Evolutionary conservation across 2,329 filamentous ascomycete genomes (phyloP).

Genomic region (Aspergillus novofumigatus): DNA sequence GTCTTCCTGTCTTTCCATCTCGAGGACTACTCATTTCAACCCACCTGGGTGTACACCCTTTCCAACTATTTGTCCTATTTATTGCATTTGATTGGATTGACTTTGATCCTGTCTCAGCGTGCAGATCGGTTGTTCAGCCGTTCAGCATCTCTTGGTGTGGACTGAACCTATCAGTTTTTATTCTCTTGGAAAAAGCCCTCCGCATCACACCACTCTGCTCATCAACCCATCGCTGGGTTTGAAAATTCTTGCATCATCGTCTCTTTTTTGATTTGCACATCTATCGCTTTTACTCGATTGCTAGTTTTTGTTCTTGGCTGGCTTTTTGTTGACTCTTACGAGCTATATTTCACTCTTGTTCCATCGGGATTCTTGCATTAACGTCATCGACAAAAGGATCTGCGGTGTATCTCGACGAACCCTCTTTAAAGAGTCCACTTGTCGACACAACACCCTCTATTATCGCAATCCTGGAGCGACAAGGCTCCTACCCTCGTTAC

Average conservation of each 20-base stretch:
- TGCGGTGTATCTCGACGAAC: constrained; percentile 14
- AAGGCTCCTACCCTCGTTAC: constrained; percentile 37
- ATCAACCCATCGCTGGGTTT: neutral
- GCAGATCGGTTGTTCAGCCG: neutral
- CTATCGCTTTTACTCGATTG: neutral
- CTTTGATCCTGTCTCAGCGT: neutral
- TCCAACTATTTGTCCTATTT: neutral
- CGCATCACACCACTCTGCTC: neutral
- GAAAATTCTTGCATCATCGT: neutral
- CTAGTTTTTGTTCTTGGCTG: neutral
- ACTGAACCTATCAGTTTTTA: neutral
- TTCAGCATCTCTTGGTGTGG: neutral
- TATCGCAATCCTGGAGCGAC: constrained; percentile 38
- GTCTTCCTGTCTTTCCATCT: constrained; percentile 1
- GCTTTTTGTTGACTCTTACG: constrained; percentile 2
- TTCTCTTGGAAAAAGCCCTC: neutral
- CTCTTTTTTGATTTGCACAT: neutral
- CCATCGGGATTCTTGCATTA: constrained; percentile 1
- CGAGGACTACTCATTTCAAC: constrained; percentile 7
- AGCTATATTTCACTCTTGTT: neutral
- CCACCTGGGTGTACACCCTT: constrained; percentile 4
- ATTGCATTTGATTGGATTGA: neutral
- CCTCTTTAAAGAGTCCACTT: constrained; percentile 9
- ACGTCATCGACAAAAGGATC: constrained; percentile 8
- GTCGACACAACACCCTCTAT: constrained; percentile 10